These are phyloP conservation scores for Coprinopsis strossmayeri DNA, from an alignment of 768 basidiomycete species.

Conservation along the genomic window DNA sequence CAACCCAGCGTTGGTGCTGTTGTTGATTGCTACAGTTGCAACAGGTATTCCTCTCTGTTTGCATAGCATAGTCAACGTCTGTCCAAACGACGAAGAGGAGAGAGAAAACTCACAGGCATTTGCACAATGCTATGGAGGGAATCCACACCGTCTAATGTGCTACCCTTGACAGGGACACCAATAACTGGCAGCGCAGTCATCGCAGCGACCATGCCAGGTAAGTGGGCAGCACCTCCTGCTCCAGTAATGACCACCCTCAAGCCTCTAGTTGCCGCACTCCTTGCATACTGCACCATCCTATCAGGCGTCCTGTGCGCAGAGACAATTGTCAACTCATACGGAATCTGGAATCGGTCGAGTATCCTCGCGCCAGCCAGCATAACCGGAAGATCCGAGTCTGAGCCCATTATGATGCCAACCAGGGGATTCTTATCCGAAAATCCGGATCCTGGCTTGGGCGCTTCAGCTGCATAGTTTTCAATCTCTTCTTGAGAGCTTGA, in stretches of 20 bases:
- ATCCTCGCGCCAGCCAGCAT: constrained; percentile 87
- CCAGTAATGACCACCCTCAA: constrained; percentile 82
- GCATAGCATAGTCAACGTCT: not conserved
- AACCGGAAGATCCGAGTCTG: constrained; percentile 92
- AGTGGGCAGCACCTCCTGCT: constrained; percentile 96
- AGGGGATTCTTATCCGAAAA: constrained; percentile 66
- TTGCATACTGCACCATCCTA: constrained; percentile 76
- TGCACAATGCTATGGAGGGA: constrained; percentile 97
- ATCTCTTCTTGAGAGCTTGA: constrained; percentile 39
- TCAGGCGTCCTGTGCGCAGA: constrained; percentile 95
- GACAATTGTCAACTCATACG: constrained; percentile 93
- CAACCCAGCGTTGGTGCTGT: constrained; percentile 87
- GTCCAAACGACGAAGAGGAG: constrained; percentile 1
- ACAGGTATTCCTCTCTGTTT: constrained; percentile 92
- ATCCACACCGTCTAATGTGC: constrained; percentile 90
- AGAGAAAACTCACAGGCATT: constrained; percentile 81
- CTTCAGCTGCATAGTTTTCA: constrained; percentile 43
- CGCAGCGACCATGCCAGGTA: constrained; percentile 97
- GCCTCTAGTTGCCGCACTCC: constrained; percentile 61
- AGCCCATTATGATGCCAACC: constrained; percentile 96
- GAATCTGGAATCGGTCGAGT: constrained; percentile 73
- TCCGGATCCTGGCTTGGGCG: constrained; percentile 37
- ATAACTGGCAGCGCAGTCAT: constrained; percentile 91
- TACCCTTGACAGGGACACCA: constrained; percentile 96
- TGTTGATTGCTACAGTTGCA: constrained; percentile 96